Evolutionary conservation across 192 early-diverging fungal species (phyloP).

Genomic region (Coemansia sp.): DNA sequence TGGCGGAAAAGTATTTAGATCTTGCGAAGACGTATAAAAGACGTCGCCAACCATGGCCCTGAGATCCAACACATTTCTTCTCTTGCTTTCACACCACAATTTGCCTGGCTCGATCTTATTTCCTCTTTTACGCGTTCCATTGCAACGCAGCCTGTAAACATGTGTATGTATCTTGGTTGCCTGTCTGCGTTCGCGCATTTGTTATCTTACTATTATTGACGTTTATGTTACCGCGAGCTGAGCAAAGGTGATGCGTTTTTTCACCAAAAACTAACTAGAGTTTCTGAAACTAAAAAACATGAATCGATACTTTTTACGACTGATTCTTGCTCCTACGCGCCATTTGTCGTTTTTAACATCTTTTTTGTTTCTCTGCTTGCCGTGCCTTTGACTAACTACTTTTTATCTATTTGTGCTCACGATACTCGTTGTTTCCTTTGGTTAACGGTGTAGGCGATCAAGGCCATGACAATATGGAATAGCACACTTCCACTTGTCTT

Average conservation of each 20-base stretch:
- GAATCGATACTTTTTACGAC: slow-evolving; percentile 23
- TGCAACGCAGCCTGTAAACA: neutral
- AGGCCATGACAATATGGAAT: neutral
- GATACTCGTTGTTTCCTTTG: neutral
- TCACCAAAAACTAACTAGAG: slow-evolving; percentile 51
- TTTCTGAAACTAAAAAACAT: slow-evolving; percentile 34
- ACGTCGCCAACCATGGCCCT: neutral
- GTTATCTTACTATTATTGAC: neutral
- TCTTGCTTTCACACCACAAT: too few relatives aligned
- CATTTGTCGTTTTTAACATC: neutral
- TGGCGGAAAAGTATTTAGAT: neutral
- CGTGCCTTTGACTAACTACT: neutral
- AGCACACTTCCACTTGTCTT: neutral
- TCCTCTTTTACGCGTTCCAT: too few relatives aligned
- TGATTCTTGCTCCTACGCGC: slow-evolving; percentile 17
- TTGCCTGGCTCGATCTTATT: too few relatives aligned
- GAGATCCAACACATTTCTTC: neutral
- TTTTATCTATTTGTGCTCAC: neutral
- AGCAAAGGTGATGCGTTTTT: slow-evolving; percentile 37
- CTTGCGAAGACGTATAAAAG: neutral
- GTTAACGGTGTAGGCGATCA: neutral
- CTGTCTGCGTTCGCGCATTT: neutral
- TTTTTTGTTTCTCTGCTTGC: neutral
- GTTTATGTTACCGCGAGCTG: neutral
- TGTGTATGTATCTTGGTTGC: too few relatives aligned